Evolutionary conservation across 176 grass and related monocot genomes (phyloP).

Genomic region (Microstegium vimineum): DNA sequence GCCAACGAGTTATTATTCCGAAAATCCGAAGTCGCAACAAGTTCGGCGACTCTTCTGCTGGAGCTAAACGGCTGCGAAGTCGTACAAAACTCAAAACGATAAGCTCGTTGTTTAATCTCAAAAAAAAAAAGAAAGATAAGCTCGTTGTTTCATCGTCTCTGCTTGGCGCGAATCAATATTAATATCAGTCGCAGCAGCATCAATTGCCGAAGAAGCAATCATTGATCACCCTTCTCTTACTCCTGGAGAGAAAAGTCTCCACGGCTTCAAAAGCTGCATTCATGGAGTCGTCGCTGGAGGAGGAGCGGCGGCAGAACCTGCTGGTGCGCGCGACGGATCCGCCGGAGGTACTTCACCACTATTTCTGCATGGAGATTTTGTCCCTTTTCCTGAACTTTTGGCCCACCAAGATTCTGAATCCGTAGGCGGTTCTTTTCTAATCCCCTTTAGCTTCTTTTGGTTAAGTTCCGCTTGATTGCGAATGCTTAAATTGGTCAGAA

Average conservation of each 20-base stretch:
- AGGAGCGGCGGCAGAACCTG: no score
- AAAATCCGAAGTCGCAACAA: background rate
- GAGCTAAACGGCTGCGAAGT: background rate
- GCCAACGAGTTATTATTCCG: background rate
- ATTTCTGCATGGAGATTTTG: no score
- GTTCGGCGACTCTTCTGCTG: background rate
- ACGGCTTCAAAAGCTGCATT: constrained; percentile 6
- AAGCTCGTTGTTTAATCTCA: no score
- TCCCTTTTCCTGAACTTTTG: background rate
- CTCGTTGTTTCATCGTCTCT: background rate
- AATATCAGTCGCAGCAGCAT: background rate
- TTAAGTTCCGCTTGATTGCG: background rate
- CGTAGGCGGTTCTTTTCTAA: background rate
- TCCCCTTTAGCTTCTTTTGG: constrained; percentile 18
- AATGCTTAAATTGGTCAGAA: constrained; percentile 1
- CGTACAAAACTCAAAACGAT: background rate
- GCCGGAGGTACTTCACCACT: no score
- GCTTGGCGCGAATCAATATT: background rate
- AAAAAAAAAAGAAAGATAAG: no score
- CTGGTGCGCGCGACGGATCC: background rate
- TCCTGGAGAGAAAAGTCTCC: background rate
- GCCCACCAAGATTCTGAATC: constrained; percentile 11
- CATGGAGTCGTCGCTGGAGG: background rate
- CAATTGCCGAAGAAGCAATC: background rate
- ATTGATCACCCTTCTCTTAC: background rate